Percentiles rank a stretch among this genome's conserved stretches.
Conservation (phyloP, 2,329 filamentous ascomycete genomes). For the Leptodontidium sp. region DNA sequence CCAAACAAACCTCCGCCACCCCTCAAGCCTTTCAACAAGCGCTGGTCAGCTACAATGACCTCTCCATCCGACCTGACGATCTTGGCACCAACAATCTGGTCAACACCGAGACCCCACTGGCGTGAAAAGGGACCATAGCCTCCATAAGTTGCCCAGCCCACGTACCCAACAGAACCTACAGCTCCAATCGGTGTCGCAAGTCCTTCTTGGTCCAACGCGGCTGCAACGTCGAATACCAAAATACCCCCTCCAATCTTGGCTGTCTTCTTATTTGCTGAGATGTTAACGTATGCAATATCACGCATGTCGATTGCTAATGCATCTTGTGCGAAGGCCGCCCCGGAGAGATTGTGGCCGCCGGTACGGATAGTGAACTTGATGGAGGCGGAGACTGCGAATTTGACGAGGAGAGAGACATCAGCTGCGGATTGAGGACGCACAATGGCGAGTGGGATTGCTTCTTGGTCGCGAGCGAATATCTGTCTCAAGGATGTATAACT, state of each 20-base stretch:
- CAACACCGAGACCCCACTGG: conserved; percentile 48
- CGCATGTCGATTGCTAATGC: conserved; percentile 51
- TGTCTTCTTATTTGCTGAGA: conserved; percentile 43
- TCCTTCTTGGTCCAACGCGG: conserved; percentile 43
- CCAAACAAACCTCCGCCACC: conserved; percentile 53
- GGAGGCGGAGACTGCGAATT: conserved; percentile 30
- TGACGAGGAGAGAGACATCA: conserved; percentile 42
- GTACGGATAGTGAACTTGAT: conserved; percentile 43
- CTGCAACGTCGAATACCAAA: conserved; percentile 44
- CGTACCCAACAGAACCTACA: conserved; percentile 46
- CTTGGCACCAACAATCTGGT: conserved; percentile 50
- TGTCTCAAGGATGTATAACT: conserved; percentile 27
- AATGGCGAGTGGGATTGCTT: conserved; percentile 35
- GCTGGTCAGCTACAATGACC: conserved; percentile 49
- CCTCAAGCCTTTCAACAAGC: conserved; percentile 50
- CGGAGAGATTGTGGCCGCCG: conserved; percentile 50
- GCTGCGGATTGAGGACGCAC: conserved; percentile 42
- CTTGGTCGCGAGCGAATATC: conserved; percentile 29
- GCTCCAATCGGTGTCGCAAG: conserved; percentile 44
- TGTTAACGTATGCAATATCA: conserved; percentile 46
- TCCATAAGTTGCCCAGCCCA: conserved; percentile 49
- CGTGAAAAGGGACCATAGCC: conserved; percentile 48
- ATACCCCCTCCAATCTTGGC: conserved; percentile 50
- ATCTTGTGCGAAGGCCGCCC: conserved; percentile 45
- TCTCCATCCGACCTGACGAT: conserved; percentile 50